phyloP scores from a whole-genome alignment of 78 protist genomes.

The Fonticula alba region DNA sequence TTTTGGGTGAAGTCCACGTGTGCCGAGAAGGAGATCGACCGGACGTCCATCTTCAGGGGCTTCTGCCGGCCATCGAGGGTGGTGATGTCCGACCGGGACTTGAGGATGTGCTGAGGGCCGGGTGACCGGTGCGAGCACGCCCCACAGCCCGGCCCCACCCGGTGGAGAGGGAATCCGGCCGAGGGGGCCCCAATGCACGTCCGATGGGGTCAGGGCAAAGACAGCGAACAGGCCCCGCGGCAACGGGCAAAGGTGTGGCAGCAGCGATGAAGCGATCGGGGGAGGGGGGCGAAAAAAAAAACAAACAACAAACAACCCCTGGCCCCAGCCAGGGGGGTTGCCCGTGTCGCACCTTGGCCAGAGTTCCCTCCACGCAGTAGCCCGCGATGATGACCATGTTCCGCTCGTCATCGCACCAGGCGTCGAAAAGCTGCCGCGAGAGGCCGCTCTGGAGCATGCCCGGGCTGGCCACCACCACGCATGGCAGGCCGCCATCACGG shows the following conservation, averaged over 20 bases:
- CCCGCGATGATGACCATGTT: constrained; percentile 78
- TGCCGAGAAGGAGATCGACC: constrained; percentile 73
- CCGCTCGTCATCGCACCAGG: constrained; percentile 48
- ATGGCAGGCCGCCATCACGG: constrained; percentile 55
- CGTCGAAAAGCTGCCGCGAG: constrained; percentile 69
- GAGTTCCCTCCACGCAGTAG: constrained; percentile 78
- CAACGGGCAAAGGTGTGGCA: too few species aligned
- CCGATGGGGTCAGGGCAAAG: too few species aligned
- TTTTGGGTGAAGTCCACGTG: constrained; percentile 82
- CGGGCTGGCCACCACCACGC: constrained; percentile 82
- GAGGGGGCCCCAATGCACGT: too few species aligned
- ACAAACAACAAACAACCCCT: not conserved
- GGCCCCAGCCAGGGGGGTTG: not conserved
- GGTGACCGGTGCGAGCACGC: too few species aligned
- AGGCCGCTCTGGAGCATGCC: constrained; percentile 79
- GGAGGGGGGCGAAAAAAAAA: not conserved
- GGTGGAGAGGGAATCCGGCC: too few species aligned
- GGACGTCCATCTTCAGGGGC: constrained; percentile 32
- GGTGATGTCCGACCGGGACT: constrained; percentile 20
- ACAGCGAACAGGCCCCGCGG: too few species aligned
- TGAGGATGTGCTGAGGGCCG: constrained; percentile 11
- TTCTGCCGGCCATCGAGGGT: constrained; percentile 27
- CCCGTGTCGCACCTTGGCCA: constrained; percentile 40
- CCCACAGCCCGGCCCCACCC: too few species aligned
- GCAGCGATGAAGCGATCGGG: not conserved